Conservation (phyloP, 371 early-diverging fungal species). For the Rhizomucor miehei region DNA sequence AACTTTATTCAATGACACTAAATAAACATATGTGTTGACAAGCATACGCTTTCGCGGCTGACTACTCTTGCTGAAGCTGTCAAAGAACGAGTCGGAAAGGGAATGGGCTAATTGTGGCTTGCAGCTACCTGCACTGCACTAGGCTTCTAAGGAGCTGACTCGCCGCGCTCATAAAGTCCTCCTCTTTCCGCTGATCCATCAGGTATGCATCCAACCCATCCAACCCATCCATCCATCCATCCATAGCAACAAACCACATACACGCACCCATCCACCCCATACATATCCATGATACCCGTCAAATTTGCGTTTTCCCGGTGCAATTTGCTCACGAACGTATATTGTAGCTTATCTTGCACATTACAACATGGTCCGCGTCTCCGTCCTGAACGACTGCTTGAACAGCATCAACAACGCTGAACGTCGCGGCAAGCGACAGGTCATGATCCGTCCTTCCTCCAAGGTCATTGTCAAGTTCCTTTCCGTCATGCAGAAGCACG, state of each 20-base stretch:
- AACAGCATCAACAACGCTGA: constrained; percentile 93
- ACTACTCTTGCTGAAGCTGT: too few species aligned
- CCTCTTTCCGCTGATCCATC: constrained; percentile 9
- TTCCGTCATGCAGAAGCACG: constrained; percentile 98
- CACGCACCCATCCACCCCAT: background rate
- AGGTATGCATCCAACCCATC: constrained; percentile 1
- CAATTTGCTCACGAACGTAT: background rate
- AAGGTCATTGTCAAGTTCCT: constrained; percentile 98
- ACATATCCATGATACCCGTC: background rate
- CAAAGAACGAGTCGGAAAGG: too few species aligned
- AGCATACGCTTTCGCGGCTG: too few species aligned
- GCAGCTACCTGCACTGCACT: too few species aligned
- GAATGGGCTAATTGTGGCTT: too few species aligned
- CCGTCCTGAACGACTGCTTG: constrained; percentile 81
- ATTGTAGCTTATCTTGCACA: background rate
- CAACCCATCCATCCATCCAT: constrained; percentile 15
- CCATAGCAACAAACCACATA: background rate
- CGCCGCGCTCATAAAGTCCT: too few species aligned
- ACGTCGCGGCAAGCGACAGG: constrained; percentile 88
- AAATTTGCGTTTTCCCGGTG: background rate
- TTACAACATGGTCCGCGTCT: constrained; percentile 26
- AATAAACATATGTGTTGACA: too few species aligned
- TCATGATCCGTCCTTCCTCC: constrained; percentile 91
- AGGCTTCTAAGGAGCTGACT: too few species aligned
- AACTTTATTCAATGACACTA: too few species aligned